Base-by-base conservation (phyloP, 2,329 filamentous ascomycete species). In the Aspergillus tubingensis region DNA sequence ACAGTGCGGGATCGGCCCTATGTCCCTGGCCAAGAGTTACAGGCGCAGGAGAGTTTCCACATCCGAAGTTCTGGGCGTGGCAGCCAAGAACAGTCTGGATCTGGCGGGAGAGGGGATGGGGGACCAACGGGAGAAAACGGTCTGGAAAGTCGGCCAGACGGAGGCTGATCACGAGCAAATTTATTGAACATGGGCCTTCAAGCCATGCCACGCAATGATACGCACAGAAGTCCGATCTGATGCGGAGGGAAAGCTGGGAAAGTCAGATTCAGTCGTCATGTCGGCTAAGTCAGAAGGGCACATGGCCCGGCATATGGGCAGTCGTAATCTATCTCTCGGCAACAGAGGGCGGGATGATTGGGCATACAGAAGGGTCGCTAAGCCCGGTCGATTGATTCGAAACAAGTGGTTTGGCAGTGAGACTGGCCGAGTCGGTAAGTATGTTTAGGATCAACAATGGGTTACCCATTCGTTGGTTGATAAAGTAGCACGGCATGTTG, bases 51-150 rank as follows among this genome's bases (percentile, higher is more conserved):
- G n/a, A 54, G 39, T 54, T 54, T 43, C 41, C 38, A 43, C 38
- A 54, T 23, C 52, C 52, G 25, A 54, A 43, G 38, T 54, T 54
- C 52, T 54, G 52, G 52, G 38, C 52, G 41, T 54, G 52, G 17
- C 38, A 54, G 52, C 39, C 52, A 44, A 54, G 52, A 44, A n/a
- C 30, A 23, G 38, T 27, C 41, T 54, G 23, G 52, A 54, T 54
- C 52, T 54, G 21, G 52, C 52, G 52, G 52, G 52, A 5, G 36
- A 30, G 30, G 30, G 30, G 30, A 27, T 15, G 15, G 41, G 30
- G 36, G 21, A 44, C 52, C 52, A 54, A 54, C 52, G 21, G 52
- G 52, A 43, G 44, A 27, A 36, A 49, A 27, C 44, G 44, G 44
- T 49, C 23, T 23, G 23, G 13, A 21, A 19, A 23, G n/a, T 36